Evolutionary conservation across 306 rosid genomes (phyloP), one percentile per base, ranked within the genome.

Genomic region (Luffa acutangula): DNA sequence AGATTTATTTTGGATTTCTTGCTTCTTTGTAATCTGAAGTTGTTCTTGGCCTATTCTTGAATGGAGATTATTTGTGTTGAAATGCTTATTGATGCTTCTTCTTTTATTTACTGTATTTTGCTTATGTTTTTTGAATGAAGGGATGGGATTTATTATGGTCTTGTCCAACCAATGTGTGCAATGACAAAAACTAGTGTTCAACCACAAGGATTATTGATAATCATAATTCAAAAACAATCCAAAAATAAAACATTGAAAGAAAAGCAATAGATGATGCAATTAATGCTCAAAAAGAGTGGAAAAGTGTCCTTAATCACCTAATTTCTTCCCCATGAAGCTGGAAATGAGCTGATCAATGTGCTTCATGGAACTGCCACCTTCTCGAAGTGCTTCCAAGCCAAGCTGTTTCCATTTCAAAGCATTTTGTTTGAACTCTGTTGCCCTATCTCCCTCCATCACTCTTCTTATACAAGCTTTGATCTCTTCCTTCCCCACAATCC

Each of bases 341-440:
- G 43, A 60, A 45, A 83, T 43, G 75, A 87, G 79, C 17, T 56
- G 49, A 69, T 74, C 69, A 64, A 87, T 80, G 56, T 84, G 63
- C 57, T 81, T 74, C 75, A 86, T 85, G 25, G 89, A 64, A 51
- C 73, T 85, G 45, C 93, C 93, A 42, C 82, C 87, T 39, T 43
- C 21, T 51, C 60, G n/a, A 51, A 79, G 81, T 37, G 88, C 85
- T 63, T 79, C 65, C 77, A 81, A 58, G 7, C 85, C 89, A 75
- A 80, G 53, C 20, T 78, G 75, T 9, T 83, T 86, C 93, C 91
- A 85, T 63, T 85, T 86, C 53, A 77, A 64, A n/a, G 85, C 85
- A 64, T 85, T 89, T 36, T 66, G 56, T 67, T 48, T 78, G 2
- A 89, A 83, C 79, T 78, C 80, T 31, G n/a, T 81, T 75, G 83